Evolutionary conservation across 2,329 filamentous ascomycete species (phyloP), one percentile per base, ranked within the genome.

Genomic region (Sporothrix euskadiensis): DNA sequence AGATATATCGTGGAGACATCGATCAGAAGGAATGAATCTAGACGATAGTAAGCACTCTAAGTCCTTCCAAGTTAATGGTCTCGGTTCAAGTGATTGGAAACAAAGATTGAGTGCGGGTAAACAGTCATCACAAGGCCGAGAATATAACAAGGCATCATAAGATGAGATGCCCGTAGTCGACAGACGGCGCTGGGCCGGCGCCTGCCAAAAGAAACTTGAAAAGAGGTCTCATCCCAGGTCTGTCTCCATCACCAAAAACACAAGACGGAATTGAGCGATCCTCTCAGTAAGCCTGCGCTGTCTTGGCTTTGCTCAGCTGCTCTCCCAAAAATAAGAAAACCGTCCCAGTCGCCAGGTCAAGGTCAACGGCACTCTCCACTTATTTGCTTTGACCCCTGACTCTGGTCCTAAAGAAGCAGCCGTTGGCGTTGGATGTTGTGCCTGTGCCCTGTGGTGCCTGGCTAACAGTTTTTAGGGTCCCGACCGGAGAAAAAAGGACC

Each of bases 341-440:
- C 5, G 30, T 32, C 30, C 44, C 47, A 32, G 41, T 39, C 26
- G 19, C 44, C 44, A 19, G 19, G 47, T 52, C 35, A 35, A 35
- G 35, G 35, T 1, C 35, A 35, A 35, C 44, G 30, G n/a, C 66
- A 44, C 22, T 47, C 22, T 47, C 69, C 39, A 57, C 54, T 35
- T n/a, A 52, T 71, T 65, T 65, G 56, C 69, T 71, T 71, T 65
- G 56, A 54, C 69, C 69, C 69, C 69, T 71, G 69, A 16, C 41
- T n/a, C 56, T 63, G 63, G 56, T 61, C 69, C 69, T 26, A 19
- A 71, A 61, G 54, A 39, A 47, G 69, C 54, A 70, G 39, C 4
- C 39, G 19, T 39, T 41, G 16, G 32, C 57, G 54, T 57, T 44
- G 57, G 41, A 47, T 22, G 9, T 66, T 26, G 26, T 26, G 26